Evolutionary conservation across 139 green algal genomes (phyloP), one percentile per base, ranked within the genome.

Genomic region (Raphidocelis subcapitata): DNA sequence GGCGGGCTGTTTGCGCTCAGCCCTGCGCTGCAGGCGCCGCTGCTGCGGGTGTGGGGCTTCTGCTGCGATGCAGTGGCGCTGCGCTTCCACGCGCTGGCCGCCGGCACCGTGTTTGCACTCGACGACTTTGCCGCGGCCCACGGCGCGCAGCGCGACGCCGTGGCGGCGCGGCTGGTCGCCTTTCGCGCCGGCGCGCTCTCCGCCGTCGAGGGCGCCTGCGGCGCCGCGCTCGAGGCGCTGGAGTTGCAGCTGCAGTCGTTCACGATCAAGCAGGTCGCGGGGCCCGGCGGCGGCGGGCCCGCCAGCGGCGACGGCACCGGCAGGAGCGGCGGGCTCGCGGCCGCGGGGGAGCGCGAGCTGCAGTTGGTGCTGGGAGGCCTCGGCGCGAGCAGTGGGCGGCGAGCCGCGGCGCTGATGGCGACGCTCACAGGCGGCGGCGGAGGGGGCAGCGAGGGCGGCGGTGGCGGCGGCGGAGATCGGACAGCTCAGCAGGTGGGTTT

Each of bases 1-100:
- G 84, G 85, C 52, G 87, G 88, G 81, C 85, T 95, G 51, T 94
- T 94, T 78, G 35, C 87, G 62, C 82, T 94, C 26, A 88, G 74
- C 57, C 83, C 85, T 5, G 76, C 91, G 8, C 91, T 94, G 68
- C 91, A 96, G 80, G 26, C 44, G 21, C 64, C 75, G 8, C 73
- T 93, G 75, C 78, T 75, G 29, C 62, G 79, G 64, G 81, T 81
- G 65, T 79, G 87, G 37, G 63, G 49, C 24, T 77, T 94, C 32
- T 95, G 90, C 81, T 70, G 84, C 66, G 75, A 88, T 51, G 72
- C 93, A 0, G 79, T 52, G 36, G 54, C 51, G 62, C 73, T 86
- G 74, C 77, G 79, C 8, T 69, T 95, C 76, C 88, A 93, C 77
- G 77, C 83, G n/a, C 36, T 93, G n/a, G n/a, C n/a, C n/a, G n/a